Base-by-base conservation (phyloP, 108 stramenopile genomes). In the Cyclotella kingstonii region DNA sequence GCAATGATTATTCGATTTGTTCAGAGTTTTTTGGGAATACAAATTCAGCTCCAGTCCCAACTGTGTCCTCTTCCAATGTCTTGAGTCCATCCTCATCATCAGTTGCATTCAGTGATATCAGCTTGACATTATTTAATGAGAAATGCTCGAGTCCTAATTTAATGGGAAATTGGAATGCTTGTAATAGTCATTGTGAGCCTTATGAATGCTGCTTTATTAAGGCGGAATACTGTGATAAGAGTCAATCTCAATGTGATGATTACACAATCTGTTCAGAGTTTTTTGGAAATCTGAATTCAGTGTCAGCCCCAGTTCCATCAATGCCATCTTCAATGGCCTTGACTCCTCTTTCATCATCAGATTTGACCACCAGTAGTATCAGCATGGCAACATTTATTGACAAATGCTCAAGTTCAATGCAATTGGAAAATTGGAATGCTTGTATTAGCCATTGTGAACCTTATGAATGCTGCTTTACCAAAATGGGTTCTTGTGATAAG, bases 401-500 rank as follows among this genome's bases (percentile, higher is more conserved):
- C n/a, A n/a, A n/a, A n/a, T n/a, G n/a, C n/a, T n/a, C n/a, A n/a
- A n/a, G n/a, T n/a, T n/a, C n/a, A n/a, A n/a, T n/a, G n/a, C n/a
- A n/a, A n/a, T n/a, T n/a, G n/a, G 21, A 62, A 21, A 62, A 62
- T 23, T 50, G 33, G 53, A 23, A 54, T 7, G 43, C 7, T 10
- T 65, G 64, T 19, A 45, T 36, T 5, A 54, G 27, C 25, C 25
- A 49, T 8, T 65, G 64, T 25, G 22, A 46, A 46, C 29, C 25
- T 8, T 65, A 65, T 34, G 33, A 65, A 39, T 65, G 64, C 35
- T 65, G 64, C 23, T 65, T 65, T 45, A 21, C 43, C 14, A n/a
- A 3, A 4, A 53, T 6, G 4, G 19, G 35, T 11, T 54, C 52
- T 1, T 65, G 64, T 22, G 1, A 46, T 23, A 45, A 46, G 38